Conservation (phyloP, 2,329 filamentous ascomycete genomes). For the Penicillium sp. region DNA sequence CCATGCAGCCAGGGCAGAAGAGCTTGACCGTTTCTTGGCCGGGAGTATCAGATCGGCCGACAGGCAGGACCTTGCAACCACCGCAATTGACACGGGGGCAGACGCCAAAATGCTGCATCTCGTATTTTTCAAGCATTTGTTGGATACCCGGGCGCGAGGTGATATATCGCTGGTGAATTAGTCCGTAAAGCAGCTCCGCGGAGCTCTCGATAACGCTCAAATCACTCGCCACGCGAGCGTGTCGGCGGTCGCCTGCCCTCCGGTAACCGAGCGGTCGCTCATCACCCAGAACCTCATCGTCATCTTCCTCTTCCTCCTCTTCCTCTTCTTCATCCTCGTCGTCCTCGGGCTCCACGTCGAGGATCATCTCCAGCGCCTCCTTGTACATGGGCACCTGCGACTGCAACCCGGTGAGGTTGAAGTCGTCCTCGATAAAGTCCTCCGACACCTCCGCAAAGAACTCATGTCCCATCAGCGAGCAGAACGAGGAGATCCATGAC, state of each 20-base stretch:
- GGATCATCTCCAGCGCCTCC: conserved; percentile 97
- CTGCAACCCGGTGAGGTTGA: conserved; percentile 94
- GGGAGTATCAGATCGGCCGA: conserved; percentile 90
- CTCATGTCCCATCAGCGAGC: conserved; percentile 91
- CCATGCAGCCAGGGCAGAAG: conserved; percentile 94
- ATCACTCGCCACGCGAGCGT: conserved; percentile 86
- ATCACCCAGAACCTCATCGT: conserved; percentile 67
- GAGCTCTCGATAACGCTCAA: conserved; percentile 94
- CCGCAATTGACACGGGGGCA: conserved; percentile 95
- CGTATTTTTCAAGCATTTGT: conserved; percentile 99
- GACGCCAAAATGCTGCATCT: conserved; percentile 90
- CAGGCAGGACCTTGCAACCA: conserved; percentile 84
- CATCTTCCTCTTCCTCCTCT: conserved; percentile 68
- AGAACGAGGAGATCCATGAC: conserved; percentile 98
- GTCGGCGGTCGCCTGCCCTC: conserved; percentile 67
- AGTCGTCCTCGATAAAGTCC: conserved; percentile 99
- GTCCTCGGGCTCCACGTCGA: conserved; percentile 96
- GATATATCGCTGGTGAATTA: conserved; percentile 98
- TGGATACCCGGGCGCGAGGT: conserved; percentile 95
- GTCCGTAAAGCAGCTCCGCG: conserved; percentile 95
- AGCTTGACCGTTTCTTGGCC: conserved; percentile 98
- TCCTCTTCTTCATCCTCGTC: conserved; percentile 68
- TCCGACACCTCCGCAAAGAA: conserved; percentile 99
- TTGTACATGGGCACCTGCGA: conserved; percentile 98
- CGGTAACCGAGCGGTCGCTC: conserved; percentile 49